phyloP scores from a whole-genome alignment of 2,329 filamentous ascomycete genomes.

The Colletotrichum trifolii region DNA sequence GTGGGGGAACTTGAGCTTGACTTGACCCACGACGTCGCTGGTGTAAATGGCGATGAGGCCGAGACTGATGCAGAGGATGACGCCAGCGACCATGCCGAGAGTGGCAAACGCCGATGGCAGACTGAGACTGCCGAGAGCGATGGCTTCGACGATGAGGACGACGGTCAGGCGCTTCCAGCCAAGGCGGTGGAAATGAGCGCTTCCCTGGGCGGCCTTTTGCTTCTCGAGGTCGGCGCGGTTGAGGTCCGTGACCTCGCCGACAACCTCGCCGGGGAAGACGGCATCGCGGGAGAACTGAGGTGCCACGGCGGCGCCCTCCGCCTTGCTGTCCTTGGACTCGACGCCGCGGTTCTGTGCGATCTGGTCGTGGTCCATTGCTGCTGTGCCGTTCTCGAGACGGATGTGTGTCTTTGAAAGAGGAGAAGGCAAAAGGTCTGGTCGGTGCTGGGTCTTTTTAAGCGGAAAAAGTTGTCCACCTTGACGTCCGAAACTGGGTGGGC shows the following conservation, averaged over 20 bases:
- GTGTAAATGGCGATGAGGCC: slow-evolving; percentile 54
- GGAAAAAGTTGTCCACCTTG: no score
- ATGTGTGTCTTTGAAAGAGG: no score
- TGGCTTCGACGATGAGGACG: slow-evolving; percentile 67
- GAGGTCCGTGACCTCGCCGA: slow-evolving; percentile 42
- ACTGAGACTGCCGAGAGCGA: slow-evolving; percentile 64
- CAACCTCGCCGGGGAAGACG: slow-evolving; percentile 42
- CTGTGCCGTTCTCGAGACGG: neutral
- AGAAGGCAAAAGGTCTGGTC: no score
- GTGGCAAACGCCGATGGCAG: slow-evolving; percentile 63
- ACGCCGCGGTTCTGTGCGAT: slow-evolving; percentile 16
- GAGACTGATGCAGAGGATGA: slow-evolving; percentile 48
- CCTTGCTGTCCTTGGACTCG: slow-evolving; percentile 33
- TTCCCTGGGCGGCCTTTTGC: slow-evolving; percentile 57
- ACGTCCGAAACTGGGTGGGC: no score
- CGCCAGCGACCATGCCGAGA: slow-evolving; percentile 61
- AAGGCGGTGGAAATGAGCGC: slow-evolving; percentile 62
- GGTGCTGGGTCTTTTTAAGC: no score
- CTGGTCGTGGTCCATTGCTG: slow-evolving; percentile 36
- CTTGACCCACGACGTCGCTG: slow-evolving; percentile 53
- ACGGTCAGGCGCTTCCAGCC: slow-evolving; percentile 68
- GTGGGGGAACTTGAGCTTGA: slow-evolving; percentile 63
- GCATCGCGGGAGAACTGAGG: slow-evolving; percentile 36
- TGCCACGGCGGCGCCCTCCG: slow-evolving; percentile 28
- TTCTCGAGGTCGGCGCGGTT: slow-evolving; percentile 55